phyloP scores from a whole-genome alignment of 257 asterid genomes.

The Capsicum baccatum region DNA sequence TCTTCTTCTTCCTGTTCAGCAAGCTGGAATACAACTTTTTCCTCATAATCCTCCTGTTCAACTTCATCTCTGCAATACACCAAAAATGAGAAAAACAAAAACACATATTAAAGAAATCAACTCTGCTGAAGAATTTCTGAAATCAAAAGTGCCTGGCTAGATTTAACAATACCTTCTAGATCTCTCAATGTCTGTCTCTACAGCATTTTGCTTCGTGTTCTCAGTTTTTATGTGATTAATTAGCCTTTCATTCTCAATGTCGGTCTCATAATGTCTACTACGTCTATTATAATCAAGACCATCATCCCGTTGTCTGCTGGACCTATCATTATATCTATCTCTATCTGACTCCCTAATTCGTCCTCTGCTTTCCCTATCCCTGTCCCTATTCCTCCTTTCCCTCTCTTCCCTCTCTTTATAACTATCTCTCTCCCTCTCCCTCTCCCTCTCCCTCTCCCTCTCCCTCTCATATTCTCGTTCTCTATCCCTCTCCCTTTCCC shows the following conservation, averaged over 20 bases:
- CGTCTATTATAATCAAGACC: constrained; percentile 56
- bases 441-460: constrained; percentile 41
- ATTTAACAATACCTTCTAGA: constrained; percentile 56
- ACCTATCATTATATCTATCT: constrained; percentile 49
- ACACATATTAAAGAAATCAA: constrained; percentile 13
- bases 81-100: constrained; percentile 32
- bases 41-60: constrained; percentile 77
- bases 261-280: constrained; percentile 56
- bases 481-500: constrained; percentile 46
- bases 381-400: constrained; percentile 46
- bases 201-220: constrained; percentile 39
- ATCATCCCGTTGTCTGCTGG: constrained; percentile 52
- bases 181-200: constrained; percentile 42
- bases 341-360: constrained; percentile 50
- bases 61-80: constrained; percentile 66
- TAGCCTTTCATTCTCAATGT: constrained; percentile 49
- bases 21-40: constrained; percentile 67
- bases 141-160: constrained; percentile 21
- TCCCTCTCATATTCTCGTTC: constrained; percentile 46
- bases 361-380: constrained; percentile 49
- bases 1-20: constrained; percentile 88
- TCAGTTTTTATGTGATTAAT: constrained; percentile 40
- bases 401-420: constrained; percentile 41
- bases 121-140: constrained; percentile 10
- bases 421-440: constrained; percentile 43